Conservation (phyloP, 2,329 filamentous ascomycete species). For the Corinectria fuckeliana region DNA sequence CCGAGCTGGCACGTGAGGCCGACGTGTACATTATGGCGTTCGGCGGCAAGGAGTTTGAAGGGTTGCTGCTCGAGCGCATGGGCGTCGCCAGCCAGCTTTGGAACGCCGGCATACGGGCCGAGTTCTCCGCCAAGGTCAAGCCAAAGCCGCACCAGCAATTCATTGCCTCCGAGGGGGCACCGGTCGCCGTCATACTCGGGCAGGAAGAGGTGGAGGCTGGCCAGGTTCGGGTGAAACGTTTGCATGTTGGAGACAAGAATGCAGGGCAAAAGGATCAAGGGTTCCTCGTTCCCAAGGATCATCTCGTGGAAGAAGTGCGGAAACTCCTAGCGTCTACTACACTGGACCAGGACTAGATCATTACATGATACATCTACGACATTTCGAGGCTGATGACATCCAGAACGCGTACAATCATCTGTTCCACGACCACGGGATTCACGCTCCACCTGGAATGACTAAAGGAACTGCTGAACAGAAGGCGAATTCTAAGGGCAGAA, state of each 20-base stretch:
- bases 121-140: conserved; percentile 90
- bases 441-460: background rate
- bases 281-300: background rate
- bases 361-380: background rate
- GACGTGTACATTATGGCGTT: conserved; percentile 97
- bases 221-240: background rate
- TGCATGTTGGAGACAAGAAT: background rate
- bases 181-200: conserved; percentile 87
- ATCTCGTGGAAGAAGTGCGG: background rate
- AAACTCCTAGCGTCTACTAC: background rate
- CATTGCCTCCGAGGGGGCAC: conserved; percentile 87
- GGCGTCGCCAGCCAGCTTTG: conserved; percentile 77
- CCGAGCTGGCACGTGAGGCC: conserved; percentile 58
- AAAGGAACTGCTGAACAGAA: no score
- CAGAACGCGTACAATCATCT: conserved; percentile 1
- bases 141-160: conserved; percentile 89
- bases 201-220: conserved; percentile 76
- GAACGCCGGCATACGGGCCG: conserved; percentile 77
- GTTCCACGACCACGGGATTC: background rate
- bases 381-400: background rate
- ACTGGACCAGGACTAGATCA: no score
- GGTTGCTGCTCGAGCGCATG: conserved; percentile 86
- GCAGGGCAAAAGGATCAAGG: background rate
- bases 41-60: conserved; percentile 69
- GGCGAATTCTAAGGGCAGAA: no score